Percentiles rank a stretch among this genome's conserved stretches.
Evolutionary conservation across 345 rosid species (phyloP).

Genomic region (Syzygium oleosum): DNA sequence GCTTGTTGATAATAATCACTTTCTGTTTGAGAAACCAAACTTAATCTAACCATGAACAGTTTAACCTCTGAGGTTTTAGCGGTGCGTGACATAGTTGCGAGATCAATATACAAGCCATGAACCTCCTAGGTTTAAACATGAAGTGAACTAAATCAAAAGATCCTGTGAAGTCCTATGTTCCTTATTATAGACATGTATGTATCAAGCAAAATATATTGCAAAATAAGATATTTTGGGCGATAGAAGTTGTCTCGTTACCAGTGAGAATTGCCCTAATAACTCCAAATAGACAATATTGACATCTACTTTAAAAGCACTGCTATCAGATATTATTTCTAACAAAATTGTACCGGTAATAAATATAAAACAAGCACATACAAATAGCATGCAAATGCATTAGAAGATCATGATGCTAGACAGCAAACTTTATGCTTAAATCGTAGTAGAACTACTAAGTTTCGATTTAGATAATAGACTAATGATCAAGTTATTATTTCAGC

Average conservation of each 20-base stretch:
- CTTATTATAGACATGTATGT: background rate
- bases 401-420: background rate
- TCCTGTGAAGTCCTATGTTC: background rate
- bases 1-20: background rate
- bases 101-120: background rate
- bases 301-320: background rate
- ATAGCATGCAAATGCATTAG: background rate
- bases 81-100: background rate
- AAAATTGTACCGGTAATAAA: background rate
- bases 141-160: background rate
- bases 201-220: background rate
- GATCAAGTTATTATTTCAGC: background rate
- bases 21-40: background rate
- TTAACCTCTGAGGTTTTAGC: background rate
- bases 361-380: background rate
- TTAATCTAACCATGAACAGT: background rate
- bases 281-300: background rate
- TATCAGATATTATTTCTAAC: background rate
- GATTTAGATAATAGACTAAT: background rate
- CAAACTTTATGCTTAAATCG: background rate
- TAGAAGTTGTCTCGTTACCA: background rate
- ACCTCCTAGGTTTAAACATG: background rate
- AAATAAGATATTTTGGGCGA: background rate
- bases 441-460: background rate
- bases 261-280: background rate